Evolutionary conservation across 495 filamentous ascomycete species (phyloP).

Genomic region (Thermothielavioides terrestris): DNA sequence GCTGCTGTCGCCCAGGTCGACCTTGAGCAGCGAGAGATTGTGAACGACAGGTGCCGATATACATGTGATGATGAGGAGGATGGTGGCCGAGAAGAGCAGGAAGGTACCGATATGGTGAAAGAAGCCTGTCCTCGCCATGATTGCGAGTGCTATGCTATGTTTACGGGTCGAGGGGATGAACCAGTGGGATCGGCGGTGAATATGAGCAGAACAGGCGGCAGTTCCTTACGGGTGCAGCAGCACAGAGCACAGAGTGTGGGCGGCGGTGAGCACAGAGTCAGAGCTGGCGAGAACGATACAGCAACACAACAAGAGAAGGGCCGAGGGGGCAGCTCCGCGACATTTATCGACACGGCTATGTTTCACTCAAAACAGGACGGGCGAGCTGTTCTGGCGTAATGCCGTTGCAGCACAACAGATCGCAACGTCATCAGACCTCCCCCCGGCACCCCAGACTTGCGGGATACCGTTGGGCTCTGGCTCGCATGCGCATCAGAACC

Average conservation of each 20-base stretch:
- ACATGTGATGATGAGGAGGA: constrained; percentile 49
- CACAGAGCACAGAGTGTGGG: too few relatives aligned
- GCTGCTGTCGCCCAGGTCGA: constrained; percentile 32
- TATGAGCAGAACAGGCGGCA: too few relatives aligned
- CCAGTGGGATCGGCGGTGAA: too few relatives aligned
- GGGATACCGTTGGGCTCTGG: not conserved
- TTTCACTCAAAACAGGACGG: not conserved
- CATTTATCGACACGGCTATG: too few relatives aligned
- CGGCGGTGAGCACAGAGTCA: not conserved
- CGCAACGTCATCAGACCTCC: not conserved
- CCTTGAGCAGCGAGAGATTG: constrained; percentile 42
- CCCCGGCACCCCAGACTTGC: not conserved
- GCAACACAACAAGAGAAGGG: not conserved
- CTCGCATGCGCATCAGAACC: not conserved
- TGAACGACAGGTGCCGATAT: constrained; percentile 51
- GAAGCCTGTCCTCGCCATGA: constrained; percentile 41
- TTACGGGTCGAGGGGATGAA: too few relatives aligned
- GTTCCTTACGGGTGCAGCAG: too few relatives aligned
- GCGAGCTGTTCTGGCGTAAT: constrained; percentile 3
- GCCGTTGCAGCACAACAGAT: not conserved
- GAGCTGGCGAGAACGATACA: not conserved
- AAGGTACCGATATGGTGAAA: constrained; percentile 53
- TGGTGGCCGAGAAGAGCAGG: constrained; percentile 44
- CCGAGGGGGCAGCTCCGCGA: not conserved
- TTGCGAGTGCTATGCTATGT: constrained; percentile 4